Evolutionary conservation across 345 rosid species (phyloP), one percentile per base, ranked within the genome.

Genomic region (Acer yangbiense): DNA sequence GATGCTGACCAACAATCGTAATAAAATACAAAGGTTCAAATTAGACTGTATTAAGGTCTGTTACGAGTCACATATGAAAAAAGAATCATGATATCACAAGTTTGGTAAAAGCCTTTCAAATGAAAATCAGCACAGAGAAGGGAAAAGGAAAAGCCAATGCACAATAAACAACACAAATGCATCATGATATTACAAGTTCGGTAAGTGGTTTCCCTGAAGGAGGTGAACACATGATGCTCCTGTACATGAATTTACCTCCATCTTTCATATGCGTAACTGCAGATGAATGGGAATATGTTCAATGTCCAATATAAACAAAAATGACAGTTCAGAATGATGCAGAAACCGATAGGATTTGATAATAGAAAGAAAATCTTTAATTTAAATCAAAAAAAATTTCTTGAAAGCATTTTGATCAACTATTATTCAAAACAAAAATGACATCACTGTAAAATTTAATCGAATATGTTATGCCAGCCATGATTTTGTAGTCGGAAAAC

Each of bases 71-170:
- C 76, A 9, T 10, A 16, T 44, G 23, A 32, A 48, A 44, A 44
- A 62, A 21, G 21, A 55, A 41, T 25, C 76, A 72, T 60, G 29
- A 21, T n/a, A 60, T 60, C 57, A 73, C 54, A 39, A 60, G 52
- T 60, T 72, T 60, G 67, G 67, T 21, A n/a, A 21, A 10, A 32
- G 64, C 65, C 52, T 71, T n/a, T 29, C 61, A 69, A 0, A 13
- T 4, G 29, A n/a, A 7, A 48, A 50, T 14, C 43, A 2, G 73
- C 39, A 44, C 14, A 16, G 52, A 48, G 32, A 50, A 69, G 18
- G 43, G 17, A 25, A 46, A 48, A 16, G 32, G 20, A 35, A 35
- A 35, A 4, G 39, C 39, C 6, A 35, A 68, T 21, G 9, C 72
- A 12, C 4, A 12, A 27, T 25, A 70, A 6, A 27, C 23, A 29